Percentiles rank a stretch among this genome's conserved stretches.
Conservation (phyloP, 2,329 filamentous ascomycete genomes). For the Cladosporium sp. region DNA sequence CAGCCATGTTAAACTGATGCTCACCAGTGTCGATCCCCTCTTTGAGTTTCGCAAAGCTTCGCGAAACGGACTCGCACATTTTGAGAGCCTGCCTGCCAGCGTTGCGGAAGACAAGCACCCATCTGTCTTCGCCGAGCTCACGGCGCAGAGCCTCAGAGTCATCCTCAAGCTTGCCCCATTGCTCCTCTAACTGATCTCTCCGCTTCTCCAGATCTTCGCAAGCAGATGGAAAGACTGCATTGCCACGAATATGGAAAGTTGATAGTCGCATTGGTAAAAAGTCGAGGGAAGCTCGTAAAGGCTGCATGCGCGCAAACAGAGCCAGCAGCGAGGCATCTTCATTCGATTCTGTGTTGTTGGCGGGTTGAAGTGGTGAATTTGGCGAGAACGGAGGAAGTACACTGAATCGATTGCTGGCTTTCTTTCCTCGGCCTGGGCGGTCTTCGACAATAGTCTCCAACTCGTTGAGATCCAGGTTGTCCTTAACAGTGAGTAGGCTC, state of each 20-base stretch:
- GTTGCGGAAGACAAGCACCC: constrained; percentile 92
- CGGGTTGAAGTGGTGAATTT: constrained; percentile 58
- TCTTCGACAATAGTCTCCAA: constrained; percentile 93
- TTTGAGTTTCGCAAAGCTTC: constrained; percentile 76
- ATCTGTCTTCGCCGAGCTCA: constrained; percentile 90
- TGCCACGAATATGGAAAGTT: constrained; percentile 75
- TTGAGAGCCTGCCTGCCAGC: constrained; percentile 88
- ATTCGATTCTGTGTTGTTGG: constrained; percentile 56
- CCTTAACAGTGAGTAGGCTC: constrained; percentile 50
- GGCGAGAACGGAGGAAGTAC: constrained; percentile 54
- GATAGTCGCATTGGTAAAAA: constrained; percentile 93
- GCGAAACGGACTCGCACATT: constrained; percentile 93
- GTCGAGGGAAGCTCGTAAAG: constrained; percentile 84
- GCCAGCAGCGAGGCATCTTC: constrained; percentile 87
- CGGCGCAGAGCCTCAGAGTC: constrained; percentile 86
- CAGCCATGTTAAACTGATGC: constrained; percentile 66
- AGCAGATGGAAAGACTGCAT: constrained; percentile 77
- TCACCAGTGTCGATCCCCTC: constrained; percentile 73
- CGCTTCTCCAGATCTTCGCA: constrained; percentile 83
- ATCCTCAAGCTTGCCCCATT: constrained; percentile 80
- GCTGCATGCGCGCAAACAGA: constrained; percentile 92
- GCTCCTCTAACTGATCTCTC: constrained; percentile 69
- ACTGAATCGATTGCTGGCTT: constrained; percentile 65
- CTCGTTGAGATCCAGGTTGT: constrained; percentile 73
- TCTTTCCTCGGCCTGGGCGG: constrained; percentile 53